Percentiles rank a stretch among this genome's conserved stretches.
phyloP scores from a whole-genome alignment of 352 stramenopile species.

The Globisporangium radiosum region DNA sequence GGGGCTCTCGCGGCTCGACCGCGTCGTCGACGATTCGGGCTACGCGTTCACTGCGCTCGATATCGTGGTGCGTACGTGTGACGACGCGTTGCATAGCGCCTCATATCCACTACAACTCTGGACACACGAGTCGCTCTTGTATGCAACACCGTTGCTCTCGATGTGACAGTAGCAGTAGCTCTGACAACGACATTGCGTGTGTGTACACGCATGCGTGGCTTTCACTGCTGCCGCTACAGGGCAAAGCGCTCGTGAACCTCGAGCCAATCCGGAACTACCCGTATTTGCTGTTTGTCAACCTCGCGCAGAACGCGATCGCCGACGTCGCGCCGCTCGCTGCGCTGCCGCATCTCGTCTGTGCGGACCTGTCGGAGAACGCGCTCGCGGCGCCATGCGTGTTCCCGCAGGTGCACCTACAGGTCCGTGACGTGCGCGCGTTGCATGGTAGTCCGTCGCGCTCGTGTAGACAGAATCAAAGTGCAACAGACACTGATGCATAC shows the following conservation, averaged over 20 bases:
- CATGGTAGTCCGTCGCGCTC: too few relatives aligned
- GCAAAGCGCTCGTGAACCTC: slow-evolving; percentile 45
- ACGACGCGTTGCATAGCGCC: neutral
- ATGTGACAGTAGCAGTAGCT: too few relatives aligned
- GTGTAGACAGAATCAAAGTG: too few relatives aligned
- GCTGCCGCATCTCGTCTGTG: slow-evolving; percentile 50
- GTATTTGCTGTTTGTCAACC: slow-evolving; percentile 68
- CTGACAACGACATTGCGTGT: neutral
- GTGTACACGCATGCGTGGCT: neutral
- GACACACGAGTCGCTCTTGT: neutral
- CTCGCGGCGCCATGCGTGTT: slow-evolving; percentile 28
- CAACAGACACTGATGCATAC: too few relatives aligned
- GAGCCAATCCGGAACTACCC: slow-evolving; percentile 52
- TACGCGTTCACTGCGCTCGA: slow-evolving; percentile 75
- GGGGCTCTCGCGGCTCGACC: slow-evolving; percentile 66
- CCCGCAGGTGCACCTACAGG: slow-evolving; percentile 57
- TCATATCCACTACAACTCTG: neutral
- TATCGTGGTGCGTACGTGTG: slow-evolving; percentile 28
- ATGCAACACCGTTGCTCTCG: neutral
- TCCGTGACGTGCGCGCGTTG: neutral
- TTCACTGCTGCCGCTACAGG: slow-evolving; percentile 14
- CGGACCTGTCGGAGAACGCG: slow-evolving; percentile 55
- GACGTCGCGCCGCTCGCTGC: slow-evolving; percentile 42
- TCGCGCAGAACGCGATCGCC: slow-evolving; percentile 57
- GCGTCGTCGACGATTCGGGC: slow-evolving; percentile 64